Base-by-base conservation (phyloP, 495 filamentous ascomycete genomes). In the Penicillium parvum region DNA sequence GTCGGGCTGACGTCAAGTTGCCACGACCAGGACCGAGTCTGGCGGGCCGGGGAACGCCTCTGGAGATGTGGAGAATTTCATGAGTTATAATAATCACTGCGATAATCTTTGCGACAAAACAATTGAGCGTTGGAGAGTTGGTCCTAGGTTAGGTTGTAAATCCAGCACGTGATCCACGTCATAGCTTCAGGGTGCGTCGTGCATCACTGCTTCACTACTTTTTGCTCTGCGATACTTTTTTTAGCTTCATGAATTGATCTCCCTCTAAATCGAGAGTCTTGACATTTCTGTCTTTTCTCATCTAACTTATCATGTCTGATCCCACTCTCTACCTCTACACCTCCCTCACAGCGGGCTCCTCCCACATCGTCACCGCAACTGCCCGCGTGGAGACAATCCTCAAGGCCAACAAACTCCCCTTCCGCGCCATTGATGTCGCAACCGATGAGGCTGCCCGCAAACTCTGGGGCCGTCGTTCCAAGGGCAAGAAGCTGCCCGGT, bases 291-390 rank as follows among this genome's bases (percentile, higher is more conserved):
- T 11, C 15, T 7, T 21, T 19, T 32, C 32, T 23, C 28, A 3
- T 33, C 40, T n/a, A n/a, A n/a, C n/a, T n/a, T n/a, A 52, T 20
- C 39, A 71, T 71, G 67, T 53, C 77, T 37, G 87, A 94, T 68
- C 77, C 84, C 7, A 83, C 84, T 15, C 82, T 96, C 27, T 96
- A 90, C 69, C 82, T 96, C 58, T 95, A 90, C 72, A 95, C 90
- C 40, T 95, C 89, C 51, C 75, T 96, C 17, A 95, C 90, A n/a
- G 85, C 90, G 42, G 90, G 90, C 49, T 95, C 89, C 4, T 95
- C 90, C n/a, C 89, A 95, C 65, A 96, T 97, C 65, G 82, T 96
- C 53, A 97, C 92, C 26, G 92, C 94, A 2, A 99, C 92, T 0
- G 88, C 90, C 17, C 85, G 94, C 25, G 73, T 99, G 40, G 91